Evolutionary conservation across 1,284 basidiomycete genomes (phyloP).

Genomic region (Ceratobasidium sp.): DNA sequence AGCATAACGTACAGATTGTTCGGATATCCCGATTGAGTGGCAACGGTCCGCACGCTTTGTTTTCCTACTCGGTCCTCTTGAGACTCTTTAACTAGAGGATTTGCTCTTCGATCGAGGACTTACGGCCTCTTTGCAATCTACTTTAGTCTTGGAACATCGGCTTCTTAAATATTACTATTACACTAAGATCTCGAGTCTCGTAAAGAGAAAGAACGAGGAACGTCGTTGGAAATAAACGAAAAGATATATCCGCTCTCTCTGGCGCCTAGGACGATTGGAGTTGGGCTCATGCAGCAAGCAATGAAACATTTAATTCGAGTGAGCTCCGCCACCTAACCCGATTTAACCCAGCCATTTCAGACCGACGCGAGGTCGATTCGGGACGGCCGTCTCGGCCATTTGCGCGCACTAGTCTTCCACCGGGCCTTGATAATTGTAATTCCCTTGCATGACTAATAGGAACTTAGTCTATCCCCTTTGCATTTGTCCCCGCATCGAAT

Average conservation of each 20-base stretch:
- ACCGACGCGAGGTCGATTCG: not conserved
- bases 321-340: not conserved
- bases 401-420: not conserved
- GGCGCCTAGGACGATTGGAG: too few species aligned
- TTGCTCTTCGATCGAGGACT: too few species aligned
- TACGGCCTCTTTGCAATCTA: too few species aligned
- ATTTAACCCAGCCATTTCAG: not conserved
- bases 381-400: not conserved
- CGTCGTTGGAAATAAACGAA: too few species aligned
- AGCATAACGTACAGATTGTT: not conserved
- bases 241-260: not conserved
- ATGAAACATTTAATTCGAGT: not conserved
- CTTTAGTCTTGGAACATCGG: too few species aligned
- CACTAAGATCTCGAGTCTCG: too few species aligned
- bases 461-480: not conserved
- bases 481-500: constrained; percentile 14
- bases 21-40: not conserved
- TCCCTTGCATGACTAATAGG: not conserved
- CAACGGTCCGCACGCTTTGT: not conserved
- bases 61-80: not conserved
- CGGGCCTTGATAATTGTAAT: not conserved
- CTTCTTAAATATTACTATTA: too few species aligned
- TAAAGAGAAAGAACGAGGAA: too few species aligned
- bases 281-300: not conserved
- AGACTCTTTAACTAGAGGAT: too few species aligned